phyloP scores from a whole-genome alignment of 2,329 filamentous ascomycete species.

The Amesomyces nigricolor region DNA sequence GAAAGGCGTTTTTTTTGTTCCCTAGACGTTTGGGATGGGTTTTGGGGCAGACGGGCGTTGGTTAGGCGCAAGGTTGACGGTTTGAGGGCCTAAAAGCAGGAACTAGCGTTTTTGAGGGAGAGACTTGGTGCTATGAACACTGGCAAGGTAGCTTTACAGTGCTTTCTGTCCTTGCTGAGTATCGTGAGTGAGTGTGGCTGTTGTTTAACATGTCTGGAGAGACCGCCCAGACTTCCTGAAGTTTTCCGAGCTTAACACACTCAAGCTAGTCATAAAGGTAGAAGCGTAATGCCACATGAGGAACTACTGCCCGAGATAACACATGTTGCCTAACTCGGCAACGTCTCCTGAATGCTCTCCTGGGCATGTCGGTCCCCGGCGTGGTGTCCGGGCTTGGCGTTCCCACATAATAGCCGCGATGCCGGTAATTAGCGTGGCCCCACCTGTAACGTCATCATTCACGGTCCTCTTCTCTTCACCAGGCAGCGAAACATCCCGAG shows the following conservation, averaged over 20 bases:
- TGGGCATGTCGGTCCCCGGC: not conserved
- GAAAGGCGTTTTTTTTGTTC: not conserved
- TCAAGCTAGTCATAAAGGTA: no score
- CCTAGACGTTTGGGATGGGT: not conserved
- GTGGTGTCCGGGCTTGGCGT: conserved; percentile 1
- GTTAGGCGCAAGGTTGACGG: not conserved
- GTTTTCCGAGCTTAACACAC: no score
- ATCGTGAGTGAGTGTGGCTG: no score
- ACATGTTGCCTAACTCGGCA: no score
- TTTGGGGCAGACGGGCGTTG: not conserved
- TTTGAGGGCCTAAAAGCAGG: not conserved
- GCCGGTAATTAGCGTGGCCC: not conserved
- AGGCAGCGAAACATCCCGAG: not conserved
- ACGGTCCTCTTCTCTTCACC: not conserved
- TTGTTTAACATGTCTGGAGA: no score
- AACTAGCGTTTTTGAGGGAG: not conserved
- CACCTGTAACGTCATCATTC: conserved; percentile 14
- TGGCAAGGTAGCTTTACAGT: not conserved
- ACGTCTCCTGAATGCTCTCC: no score
- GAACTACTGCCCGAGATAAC: no score
- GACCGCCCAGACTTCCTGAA: no score
- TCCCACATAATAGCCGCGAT: not conserved
- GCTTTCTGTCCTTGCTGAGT: no score
- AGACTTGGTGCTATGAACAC: not conserved
- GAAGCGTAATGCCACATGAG: no score